Evolutionary conservation across 106 monocot genomes (phyloP).

Genomic region (Triglochin maritima): DNA sequence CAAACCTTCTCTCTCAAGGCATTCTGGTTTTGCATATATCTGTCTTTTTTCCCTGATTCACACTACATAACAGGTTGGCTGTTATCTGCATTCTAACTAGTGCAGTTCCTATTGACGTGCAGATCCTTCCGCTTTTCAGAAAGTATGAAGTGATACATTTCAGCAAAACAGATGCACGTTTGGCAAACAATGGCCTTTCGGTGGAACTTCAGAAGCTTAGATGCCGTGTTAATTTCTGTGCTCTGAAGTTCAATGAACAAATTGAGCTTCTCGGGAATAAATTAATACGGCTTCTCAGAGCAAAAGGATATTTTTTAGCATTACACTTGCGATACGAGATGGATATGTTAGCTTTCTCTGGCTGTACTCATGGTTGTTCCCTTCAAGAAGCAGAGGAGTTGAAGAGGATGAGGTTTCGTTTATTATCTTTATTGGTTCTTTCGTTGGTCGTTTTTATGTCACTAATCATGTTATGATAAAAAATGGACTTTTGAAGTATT

Average conservation of each 20-base stretch:
- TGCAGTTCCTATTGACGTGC: slow-evolving; percentile 7
- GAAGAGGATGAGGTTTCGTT: slow-evolving; percentile 63
- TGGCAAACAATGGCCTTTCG: slow-evolving; percentile 85
- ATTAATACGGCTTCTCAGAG: slow-evolving; percentile 46
- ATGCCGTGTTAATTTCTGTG: slow-evolving; percentile 87
- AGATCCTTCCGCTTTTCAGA: slow-evolving; percentile 80
- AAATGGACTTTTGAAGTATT: no score
- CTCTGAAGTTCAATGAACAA: slow-evolving; percentile 72
- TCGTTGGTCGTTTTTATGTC: background rate
- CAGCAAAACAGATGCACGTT: slow-evolving; percentile 85
- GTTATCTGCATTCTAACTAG: background rate
- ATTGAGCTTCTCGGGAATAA: slow-evolving; percentile 82
- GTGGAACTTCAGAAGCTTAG: slow-evolving; percentile 73
- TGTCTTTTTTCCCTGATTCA: background rate
- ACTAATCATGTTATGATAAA: background rate
- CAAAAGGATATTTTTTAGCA: slow-evolving; percentile 58
- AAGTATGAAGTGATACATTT: slow-evolving; percentile 74
- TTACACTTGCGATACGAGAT: slow-evolving; percentile 98
- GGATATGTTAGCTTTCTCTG: slow-evolving; percentile 99
- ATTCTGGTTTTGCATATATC: no score
- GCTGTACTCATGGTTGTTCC: slow-evolving; percentile 84
- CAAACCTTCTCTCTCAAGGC: background rate
- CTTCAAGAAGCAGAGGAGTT: slow-evolving; percentile 76
- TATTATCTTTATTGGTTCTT: background rate
- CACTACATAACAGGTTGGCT: background rate